A percentile compares a stretch with the other conserved stretches of the same genome.
phyloP scores from a whole-genome alignment of 768 basidiomycete genomes.

The Pleurotus platypus region DNA sequence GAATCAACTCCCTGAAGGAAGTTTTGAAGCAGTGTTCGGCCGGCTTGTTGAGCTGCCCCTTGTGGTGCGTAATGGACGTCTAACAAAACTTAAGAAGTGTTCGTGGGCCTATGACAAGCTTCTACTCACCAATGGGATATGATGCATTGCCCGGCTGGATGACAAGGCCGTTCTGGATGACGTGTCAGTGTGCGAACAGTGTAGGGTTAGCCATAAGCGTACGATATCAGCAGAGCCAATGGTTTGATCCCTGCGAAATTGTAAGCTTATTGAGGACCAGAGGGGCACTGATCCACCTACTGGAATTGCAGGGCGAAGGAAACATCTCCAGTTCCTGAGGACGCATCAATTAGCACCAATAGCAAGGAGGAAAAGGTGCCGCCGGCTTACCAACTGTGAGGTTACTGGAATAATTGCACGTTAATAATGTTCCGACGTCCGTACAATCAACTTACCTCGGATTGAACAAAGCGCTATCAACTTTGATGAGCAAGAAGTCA shows the following conservation, averaged over 20 bases:
- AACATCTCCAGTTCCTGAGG: constrained; percentile 58
- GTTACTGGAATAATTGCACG: constrained; percentile 21
- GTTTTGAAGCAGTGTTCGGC: constrained; percentile 56
- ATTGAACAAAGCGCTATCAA: constrained; percentile 57
- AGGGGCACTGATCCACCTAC: constrained; percentile 23
- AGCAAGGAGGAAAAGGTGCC: no score
- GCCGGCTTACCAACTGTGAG: constrained; percentile 36
- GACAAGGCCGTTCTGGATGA: constrained; percentile 43
- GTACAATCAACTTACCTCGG: constrained; percentile 43
- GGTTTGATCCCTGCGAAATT: constrained; percentile 34
- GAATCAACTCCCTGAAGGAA: constrained; percentile 64
- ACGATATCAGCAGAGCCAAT: constrained; percentile 62
- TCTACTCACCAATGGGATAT: constrained; percentile 48
- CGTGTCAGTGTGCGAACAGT: neutral
- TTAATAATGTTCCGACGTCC: no score
- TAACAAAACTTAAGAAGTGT: constrained; percentile 10
- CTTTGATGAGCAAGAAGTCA: constrained; percentile 66
- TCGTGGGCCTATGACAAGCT: neutral
- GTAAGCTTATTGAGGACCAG: neutral
- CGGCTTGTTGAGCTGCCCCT: constrained; percentile 48
- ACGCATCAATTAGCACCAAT: no score
- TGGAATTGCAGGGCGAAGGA: constrained; percentile 57
- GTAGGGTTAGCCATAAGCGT: constrained; percentile 10
- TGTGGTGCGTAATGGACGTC: constrained; percentile 63
- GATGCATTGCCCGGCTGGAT: constrained; percentile 55